phyloP scores from a whole-genome alignment of 805 yeast species.

The Suhomyces tanzawaensis region DNA sequence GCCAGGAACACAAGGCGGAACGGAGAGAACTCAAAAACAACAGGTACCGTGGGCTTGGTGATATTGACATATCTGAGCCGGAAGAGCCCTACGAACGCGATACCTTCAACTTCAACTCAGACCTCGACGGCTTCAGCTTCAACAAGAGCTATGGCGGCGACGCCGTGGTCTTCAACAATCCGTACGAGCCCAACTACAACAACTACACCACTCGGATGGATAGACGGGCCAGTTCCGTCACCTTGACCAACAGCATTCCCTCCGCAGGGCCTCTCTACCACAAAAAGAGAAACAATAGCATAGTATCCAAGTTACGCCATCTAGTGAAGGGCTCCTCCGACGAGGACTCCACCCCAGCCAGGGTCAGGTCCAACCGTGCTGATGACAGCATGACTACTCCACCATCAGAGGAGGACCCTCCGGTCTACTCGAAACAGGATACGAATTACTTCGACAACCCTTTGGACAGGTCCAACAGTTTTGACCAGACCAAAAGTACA shows the following conservation, averaged over 20 bases:
- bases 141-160: not conserved
- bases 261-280: not conserved
- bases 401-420: constrained; percentile 2
- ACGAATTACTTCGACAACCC: constrained; percentile 4
- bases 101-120: not conserved
- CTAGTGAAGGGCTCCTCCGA: constrained; percentile 5
- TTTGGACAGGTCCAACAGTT: constrained; percentile 22
- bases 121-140: not conserved
- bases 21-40: constrained; percentile 5
- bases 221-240: constrained; percentile 1
- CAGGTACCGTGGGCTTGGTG: not conserved
- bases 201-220: constrained; percentile 1
- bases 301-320: constrained; percentile 2
- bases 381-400: constrained; percentile 1
- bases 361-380: not conserved
- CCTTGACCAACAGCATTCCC: not conserved
- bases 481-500: constrained; percentile 37
- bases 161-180: constrained; percentile 1
- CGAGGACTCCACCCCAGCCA: constrained; percentile 1
- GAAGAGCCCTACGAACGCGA: not conserved
- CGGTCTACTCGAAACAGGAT: not conserved
- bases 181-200: constrained; percentile 7
- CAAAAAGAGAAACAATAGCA: constrained; percentile 5
- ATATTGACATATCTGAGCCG: not conserved
- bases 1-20: constrained; percentile 5